These are phyloP conservation scores for Xylaria flabelliformis DNA, from an alignment of 495 filamentous ascomycete species.

Conservation along the genomic window DNA sequence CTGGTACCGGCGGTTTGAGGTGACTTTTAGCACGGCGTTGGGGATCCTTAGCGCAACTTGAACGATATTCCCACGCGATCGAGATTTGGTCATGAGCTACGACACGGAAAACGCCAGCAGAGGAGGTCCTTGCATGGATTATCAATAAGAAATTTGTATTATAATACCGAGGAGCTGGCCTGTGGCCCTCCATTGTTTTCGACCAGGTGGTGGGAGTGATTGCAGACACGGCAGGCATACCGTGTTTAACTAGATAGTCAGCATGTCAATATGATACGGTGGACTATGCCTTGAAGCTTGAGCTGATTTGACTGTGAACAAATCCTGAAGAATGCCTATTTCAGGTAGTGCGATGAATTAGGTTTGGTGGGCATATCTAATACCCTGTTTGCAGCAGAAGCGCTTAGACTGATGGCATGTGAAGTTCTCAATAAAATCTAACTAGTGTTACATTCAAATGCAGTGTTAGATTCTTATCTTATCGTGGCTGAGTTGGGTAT, in stretches of 20 bases:
- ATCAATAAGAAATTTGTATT: conserved; percentile 27
- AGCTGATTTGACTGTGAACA: background rate
- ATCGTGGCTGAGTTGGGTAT: background rate
- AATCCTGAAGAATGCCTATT: background rate
- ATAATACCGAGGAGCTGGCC: conserved; percentile 18
- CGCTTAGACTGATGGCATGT: conserved; percentile 7
- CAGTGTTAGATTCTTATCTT: conserved; percentile 11
- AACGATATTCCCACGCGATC: conserved; percentile 32
- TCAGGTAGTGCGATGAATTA: background rate
- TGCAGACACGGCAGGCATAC: background rate
- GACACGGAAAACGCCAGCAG: conserved; percentile 31
- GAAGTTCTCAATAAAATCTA: background rate
- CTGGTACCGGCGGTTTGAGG: conserved; percentile 46
- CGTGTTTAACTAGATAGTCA: conserved; percentile 24
- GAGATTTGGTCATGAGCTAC: conserved; percentile 44
- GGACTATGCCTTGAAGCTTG: background rate
- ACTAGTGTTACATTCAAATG: background rate
- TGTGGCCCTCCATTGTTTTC: conserved; percentile 11
- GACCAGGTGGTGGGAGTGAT: background rate
- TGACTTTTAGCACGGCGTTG: conserved; percentile 54
- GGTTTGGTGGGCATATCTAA: background rate
- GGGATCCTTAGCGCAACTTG: conserved; percentile 37
- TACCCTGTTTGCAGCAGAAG: conserved; percentile 11
- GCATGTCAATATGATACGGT: conserved; percentile 31
- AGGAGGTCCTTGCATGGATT: conserved; percentile 28